Evolutionary conservation across 1,284 basidiomycete species (phyloP), one percentile per base, ranked within the genome.

Genomic region (Malassezia cuniculi): DNA sequence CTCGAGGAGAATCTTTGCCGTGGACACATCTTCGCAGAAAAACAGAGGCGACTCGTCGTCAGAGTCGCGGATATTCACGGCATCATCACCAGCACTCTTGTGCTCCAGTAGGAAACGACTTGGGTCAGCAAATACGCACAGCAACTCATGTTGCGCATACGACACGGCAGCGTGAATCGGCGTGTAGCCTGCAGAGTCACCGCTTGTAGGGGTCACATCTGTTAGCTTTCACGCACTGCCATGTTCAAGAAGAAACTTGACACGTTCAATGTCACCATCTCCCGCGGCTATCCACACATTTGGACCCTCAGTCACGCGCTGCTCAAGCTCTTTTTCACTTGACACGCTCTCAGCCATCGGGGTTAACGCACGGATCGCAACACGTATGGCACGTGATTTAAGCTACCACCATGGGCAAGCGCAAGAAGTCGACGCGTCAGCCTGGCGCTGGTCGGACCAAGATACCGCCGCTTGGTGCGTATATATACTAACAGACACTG

Each of bases 261-360:
- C 63, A 14, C 55, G 47, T 1, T 49, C 50, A 4, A 59, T 39
- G 26, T 64, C 57, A 29, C 63, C 63, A 33, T 66, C 63, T 15
- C 52, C 56, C 1, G 60, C 61, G 1, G 63, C 61, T 15, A 61
- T 47, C 63, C 63, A 66, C 39, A 66, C 57, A 45, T 66, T 66
- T 27, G 58, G 48, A 6, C 39, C 35, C 2, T 37, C 21, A 1
- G 18, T 31, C 27, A 25, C 33, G 12, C 17, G 36, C 11, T 20
- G 14, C 1, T 18, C 24, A 22, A 40, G 24, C 22, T 27, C 35
- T 16, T 36, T 25, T 7, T 31, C 2, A 9, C 15, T 33, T 7
- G 26, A 11, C 11, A 19, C 24, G 11, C 34, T 12, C 1, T 21
- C 29, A 11, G 40, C 27, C 33, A 36, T 32, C 9, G 17, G 32